Percentiles rank a stretch among this genome's conserved stretches.
phyloP scores from a whole-genome alignment of 1,139 yeast genomes.

The Geotrichum bryndzae region DNA sequence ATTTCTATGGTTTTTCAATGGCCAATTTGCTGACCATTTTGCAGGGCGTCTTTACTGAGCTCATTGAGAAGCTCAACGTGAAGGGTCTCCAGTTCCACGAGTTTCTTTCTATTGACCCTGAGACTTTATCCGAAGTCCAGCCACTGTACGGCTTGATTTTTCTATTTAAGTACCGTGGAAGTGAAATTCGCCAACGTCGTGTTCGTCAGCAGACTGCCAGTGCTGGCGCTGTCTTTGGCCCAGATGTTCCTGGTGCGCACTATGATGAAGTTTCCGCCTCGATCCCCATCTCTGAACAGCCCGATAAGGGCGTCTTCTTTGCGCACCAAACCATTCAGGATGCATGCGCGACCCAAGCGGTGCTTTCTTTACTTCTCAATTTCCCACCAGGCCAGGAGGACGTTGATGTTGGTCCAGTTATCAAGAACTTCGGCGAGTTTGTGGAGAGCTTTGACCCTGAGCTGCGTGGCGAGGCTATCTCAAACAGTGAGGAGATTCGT shows the following conservation, averaged over 20 bases:
- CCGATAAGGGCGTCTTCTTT: slow-evolving; percentile 44
- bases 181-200: slow-evolving; percentile 19
- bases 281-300: slow-evolving; percentile 8
- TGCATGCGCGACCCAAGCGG: slow-evolving; percentile 77
- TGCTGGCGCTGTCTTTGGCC: slow-evolving; percentile 30
- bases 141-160: slow-evolving; percentile 60
- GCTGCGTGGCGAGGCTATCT: slow-evolving; percentile 57
- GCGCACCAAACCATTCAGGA: slow-evolving; percentile 64
- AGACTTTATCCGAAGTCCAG: slow-evolving; percentile 34
- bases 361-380: slow-evolving; percentile 51
- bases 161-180: slow-evolving; percentile 53
- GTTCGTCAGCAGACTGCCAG: slow-evolving; percentile 12
- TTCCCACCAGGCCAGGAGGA: slow-evolving; percentile 26
- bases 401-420: slow-evolving; percentile 45
- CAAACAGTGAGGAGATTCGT: slow-evolving; percentile 56
- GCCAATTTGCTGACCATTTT: background rate
- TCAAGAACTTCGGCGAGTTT: slow-evolving; percentile 47
- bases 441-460: slow-evolving; percentile 52
- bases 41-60: slow-evolving; percentile 59
- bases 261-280: slow-evolving; percentile 35
- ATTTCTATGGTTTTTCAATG: slow-evolving; percentile 25
- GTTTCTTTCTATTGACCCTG: slow-evolving; percentile 49
- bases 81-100: slow-evolving; percentile 56
- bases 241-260: slow-evolving; percentile 41
- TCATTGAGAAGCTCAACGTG: slow-evolving; percentile 55